Evolutionary conservation across 2,329 filamentous ascomycete species (phyloP).

Genomic region (Conoideocrella luteorostrata): DNA sequence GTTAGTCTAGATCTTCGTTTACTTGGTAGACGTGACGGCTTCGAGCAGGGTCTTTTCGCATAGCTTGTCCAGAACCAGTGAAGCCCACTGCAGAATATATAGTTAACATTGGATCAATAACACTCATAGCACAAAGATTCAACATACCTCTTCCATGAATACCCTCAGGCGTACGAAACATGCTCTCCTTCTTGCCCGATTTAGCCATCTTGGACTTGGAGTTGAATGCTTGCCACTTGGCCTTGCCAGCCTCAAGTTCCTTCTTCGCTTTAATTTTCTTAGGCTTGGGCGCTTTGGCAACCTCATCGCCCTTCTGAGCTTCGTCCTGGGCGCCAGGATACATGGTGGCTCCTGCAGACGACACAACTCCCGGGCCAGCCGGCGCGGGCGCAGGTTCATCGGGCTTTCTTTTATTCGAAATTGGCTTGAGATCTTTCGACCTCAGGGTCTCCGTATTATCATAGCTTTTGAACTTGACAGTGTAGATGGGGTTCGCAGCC

Average conservation of each 20-base stretch:
- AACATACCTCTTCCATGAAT: constrained; percentile 79
- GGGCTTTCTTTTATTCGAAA: constrained; percentile 79
- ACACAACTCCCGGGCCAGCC: constrained; percentile 38
- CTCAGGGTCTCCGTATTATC: constrained; percentile 75
- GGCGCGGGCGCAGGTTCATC: constrained; percentile 60
- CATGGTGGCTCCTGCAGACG: constrained; percentile 50
- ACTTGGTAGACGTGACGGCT: constrained; percentile 80
- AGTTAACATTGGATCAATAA: constrained; percentile 14
- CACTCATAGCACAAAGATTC: too few relatives aligned
- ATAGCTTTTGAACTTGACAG: constrained; percentile 93
- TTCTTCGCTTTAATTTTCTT: constrained; percentile 91
- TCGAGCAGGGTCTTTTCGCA: constrained; percentile 85
- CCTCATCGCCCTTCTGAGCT: constrained; percentile 57
- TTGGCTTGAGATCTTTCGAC: constrained; percentile 75
- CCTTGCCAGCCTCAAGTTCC: constrained; percentile 84
- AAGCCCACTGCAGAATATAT: constrained; percentile 68
- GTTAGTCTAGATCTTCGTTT: constrained; percentile 65
- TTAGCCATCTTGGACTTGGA: constrained; percentile 67
- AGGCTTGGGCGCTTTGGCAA: constrained; percentile 65
- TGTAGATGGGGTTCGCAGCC: constrained; percentile 83
- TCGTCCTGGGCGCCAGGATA: constrained; percentile 57
- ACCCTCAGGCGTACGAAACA: constrained; percentile 90
- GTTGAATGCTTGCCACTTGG: constrained; percentile 91
- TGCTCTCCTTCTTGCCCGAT: constrained; percentile 77
- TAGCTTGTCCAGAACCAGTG: constrained; percentile 87